Percentiles rank a stretch among this genome's conserved stretches.
These are phyloP conservation scores for Castanea sativa DNA, from an alignment of 306 rosid genomes.

Conservation along the genomic window DNA sequence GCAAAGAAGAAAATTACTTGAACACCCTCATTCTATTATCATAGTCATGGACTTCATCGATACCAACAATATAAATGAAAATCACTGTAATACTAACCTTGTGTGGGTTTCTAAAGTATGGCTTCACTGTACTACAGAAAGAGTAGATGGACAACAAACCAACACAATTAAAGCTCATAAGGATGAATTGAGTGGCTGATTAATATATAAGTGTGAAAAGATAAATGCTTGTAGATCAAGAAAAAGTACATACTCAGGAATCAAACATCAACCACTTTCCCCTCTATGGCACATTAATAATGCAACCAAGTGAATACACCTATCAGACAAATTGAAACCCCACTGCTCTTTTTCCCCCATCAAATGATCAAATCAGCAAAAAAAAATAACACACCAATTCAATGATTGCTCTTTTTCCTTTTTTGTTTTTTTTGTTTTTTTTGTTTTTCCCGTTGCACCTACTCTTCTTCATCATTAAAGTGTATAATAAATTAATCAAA, in stretches of 20 bases:
- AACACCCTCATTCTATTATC: not conserved
- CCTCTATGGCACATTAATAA: conserved; percentile 23
- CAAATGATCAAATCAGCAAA: conserved; percentile 29
- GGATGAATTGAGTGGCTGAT: not conserved
- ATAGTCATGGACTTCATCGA: not conserved
- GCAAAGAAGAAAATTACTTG: not conserved
- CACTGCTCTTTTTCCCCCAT: conserved; percentile 27
- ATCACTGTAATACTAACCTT: no score
- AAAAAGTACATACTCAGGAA: conserved; percentile 28
- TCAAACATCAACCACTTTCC: conserved; percentile 20
- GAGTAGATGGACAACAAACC: not conserved
- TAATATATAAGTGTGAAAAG: not conserved
- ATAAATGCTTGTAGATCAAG: conserved; percentile 32
- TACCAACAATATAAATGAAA: not conserved
- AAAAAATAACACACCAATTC: conserved; percentile 24
- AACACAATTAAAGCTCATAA: not conserved
- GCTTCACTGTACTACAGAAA: not conserved
- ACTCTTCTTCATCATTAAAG: conserved; percentile 20
- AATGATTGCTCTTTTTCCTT: conserved; percentile 23
- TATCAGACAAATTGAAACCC: not conserved
- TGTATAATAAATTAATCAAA: conserved; percentile 39
- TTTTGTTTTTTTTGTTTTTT: not conserved
- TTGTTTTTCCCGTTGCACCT: conserved; percentile 7
- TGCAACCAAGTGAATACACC: conserved; percentile 22
- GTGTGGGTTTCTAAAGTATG: not conserved